Evolutionary conservation across 768 basidiomycete genomes (phyloP).

Genomic region (Termitomyces sp.): DNA sequence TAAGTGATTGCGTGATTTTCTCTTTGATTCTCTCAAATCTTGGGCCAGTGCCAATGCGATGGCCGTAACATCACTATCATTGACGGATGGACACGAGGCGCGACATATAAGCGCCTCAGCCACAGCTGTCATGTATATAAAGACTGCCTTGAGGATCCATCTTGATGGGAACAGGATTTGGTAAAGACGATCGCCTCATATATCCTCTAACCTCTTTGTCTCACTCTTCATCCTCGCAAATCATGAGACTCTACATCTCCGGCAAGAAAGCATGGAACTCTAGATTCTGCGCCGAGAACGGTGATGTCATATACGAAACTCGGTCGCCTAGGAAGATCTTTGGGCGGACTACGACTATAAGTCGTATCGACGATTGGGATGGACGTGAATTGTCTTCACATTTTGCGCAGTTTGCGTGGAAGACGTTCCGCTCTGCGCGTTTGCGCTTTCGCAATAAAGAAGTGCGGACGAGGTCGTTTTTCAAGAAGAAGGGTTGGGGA

Average conservation of each 20-base stretch:
- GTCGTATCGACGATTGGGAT: slow-evolving; percentile 6
- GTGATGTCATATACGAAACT: slow-evolving; percentile 20
- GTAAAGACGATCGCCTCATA: not conserved
- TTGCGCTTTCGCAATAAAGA: slow-evolving; percentile 16
- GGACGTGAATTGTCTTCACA: slow-evolving; percentile 9
- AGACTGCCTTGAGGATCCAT: not conserved
- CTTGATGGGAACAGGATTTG: not conserved
- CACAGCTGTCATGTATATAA: slow-evolving; percentile 5
- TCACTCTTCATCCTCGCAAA: not conserved
- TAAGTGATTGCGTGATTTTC: too few species aligned
- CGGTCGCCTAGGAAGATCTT: slow-evolving; percentile 16
- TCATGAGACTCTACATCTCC: slow-evolving; percentile 21
- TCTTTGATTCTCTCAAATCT: not conserved
- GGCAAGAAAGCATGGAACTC: slow-evolving; percentile 18
- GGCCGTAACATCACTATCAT: not conserved
- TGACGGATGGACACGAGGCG: not conserved
- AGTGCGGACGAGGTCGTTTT: slow-evolving; percentile 18
- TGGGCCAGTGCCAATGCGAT: not conserved
- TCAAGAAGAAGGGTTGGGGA: slow-evolving; percentile 20
- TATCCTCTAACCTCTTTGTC: not conserved
- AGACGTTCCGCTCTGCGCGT: slow-evolving; percentile 15
- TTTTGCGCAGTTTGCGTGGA: slow-evolving; percentile 21
- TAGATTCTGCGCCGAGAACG: slow-evolving; percentile 17
- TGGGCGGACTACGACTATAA: slow-evolving; percentile 16
- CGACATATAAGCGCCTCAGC: not conserved